A percentile compares a stretch with the other conserved stretches of the same genome.
Evolutionary conservation across 2,329 filamentous ascomycete genomes (phyloP).

Genomic region (Pseudopithomyces maydicus): DNA sequence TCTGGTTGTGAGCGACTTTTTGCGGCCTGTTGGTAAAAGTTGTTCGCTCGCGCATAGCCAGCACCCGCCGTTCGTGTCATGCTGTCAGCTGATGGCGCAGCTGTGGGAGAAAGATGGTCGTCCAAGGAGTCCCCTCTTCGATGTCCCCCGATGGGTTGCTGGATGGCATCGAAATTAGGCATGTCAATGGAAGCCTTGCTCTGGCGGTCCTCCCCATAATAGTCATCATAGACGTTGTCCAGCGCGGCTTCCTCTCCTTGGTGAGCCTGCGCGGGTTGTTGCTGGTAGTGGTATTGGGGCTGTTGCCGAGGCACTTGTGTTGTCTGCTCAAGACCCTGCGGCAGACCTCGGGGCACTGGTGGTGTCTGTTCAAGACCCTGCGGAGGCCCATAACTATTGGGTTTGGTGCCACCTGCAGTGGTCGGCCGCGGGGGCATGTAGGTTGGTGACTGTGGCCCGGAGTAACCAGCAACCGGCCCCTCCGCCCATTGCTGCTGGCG

Average conservation of each 20-base stretch:
- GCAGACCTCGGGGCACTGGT: conserved; percentile 31
- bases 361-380: conserved; percentile 34
- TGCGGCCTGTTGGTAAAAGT: conserved; percentile 51
- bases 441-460: conserved; percentile 42
- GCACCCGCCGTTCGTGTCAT: conserved; percentile 15
- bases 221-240: conserved; percentile 58
- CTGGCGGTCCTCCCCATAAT: conserved; percentile 47
- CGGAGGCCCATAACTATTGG: conserved; percentile 21
- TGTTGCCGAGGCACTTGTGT: conserved; percentile 37
- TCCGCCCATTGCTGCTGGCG: conserved; percentile 41
- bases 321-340: conserved; percentile 30
- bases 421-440: conserved; percentile 44
- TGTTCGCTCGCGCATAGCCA: conserved; percentile 14
- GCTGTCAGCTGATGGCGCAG: conserved; percentile 14
- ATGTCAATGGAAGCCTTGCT: conserved; percentile 61
- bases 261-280: conserved; percentile 27
- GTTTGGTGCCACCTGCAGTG: conserved; percentile 38
- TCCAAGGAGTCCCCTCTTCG: conserved; percentile 45
- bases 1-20: conserved; percentile 72
- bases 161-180: conserved; percentile 66
- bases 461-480: conserved; percentile 40
- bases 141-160: conserved; percentile 38
- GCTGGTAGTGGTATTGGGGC: conserved; percentile 22
- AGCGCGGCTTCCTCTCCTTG: conserved; percentile 48
- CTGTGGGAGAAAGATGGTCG: conserved; percentile 35